Conservation (phyloP, 2,329 filamentous ascomycete genomes). For the Hypoxylon sp. region DNA sequence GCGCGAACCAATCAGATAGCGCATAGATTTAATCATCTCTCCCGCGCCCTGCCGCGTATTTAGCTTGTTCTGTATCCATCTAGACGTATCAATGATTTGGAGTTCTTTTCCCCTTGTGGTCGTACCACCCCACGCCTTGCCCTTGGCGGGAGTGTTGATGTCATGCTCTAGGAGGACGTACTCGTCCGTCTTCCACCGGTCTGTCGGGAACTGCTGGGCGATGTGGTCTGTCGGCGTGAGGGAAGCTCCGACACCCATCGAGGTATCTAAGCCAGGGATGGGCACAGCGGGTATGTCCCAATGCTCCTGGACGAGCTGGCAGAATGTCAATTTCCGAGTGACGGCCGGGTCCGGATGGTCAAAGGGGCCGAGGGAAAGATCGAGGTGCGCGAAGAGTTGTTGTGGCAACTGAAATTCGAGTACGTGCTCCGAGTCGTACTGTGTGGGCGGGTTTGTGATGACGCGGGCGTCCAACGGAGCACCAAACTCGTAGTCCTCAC, state of each 20-base stretch:
- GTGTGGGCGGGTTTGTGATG: conserved; percentile 8
- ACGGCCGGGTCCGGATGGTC: neutral
- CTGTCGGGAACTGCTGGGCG: conserved; percentile 6
- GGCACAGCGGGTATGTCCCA: conserved; percentile 4
- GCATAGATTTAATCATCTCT: conserved; percentile 6
- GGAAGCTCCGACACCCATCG: conserved; percentile 7
- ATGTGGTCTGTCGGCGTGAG: conserved; percentile 6
- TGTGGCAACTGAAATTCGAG: conserved; percentile 12
- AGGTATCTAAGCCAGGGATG: conserved; percentile 8
- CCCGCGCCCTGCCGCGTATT: neutral
- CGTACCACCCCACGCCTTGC: conserved; percentile 6
- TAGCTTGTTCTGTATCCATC: neutral
- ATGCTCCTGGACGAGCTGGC: neutral
- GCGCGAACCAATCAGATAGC: conserved; percentile 13
- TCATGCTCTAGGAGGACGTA: conserved; percentile 9
- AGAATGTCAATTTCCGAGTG: neutral
- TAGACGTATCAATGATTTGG: conserved; percentile 6
- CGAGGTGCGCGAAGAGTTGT: neutral
- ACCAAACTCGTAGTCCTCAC: conserved; percentile 15
- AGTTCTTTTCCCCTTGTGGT: neutral
- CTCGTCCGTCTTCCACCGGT: conserved; percentile 11
- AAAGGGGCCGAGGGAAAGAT: conserved; percentile 2
- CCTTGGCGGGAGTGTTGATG: conserved; percentile 10
- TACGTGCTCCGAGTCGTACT: conserved; percentile 10
- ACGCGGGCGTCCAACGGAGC: conserved; percentile 14